Evolutionary conservation across 192 early-diverging fungal species (phyloP).

Genomic region (Powellomyces hirtus): DNA sequence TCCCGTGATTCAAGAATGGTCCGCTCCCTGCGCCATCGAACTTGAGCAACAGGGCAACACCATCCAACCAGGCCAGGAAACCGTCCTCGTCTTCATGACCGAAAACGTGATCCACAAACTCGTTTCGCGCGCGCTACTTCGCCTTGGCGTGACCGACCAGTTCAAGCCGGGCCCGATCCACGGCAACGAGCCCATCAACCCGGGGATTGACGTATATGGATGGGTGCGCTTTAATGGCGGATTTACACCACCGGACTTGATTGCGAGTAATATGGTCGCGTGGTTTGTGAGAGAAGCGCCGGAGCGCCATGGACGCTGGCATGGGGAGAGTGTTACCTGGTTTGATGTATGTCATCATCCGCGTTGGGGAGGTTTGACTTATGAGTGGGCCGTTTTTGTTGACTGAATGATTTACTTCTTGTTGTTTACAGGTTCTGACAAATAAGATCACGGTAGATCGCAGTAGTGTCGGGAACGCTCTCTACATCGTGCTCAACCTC

Average conservation of each 20-base stretch:
- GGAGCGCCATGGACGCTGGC: conserved; percentile 47
- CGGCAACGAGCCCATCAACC: conserved; percentile 29
- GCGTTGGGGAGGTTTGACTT: neutral
- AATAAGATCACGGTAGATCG: conserved; percentile 60
- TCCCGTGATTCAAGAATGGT: conserved; percentile 44
- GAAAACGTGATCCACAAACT: conserved; percentile 42
- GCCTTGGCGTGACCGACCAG: conserved; percentile 42
- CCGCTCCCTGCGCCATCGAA: conserved; percentile 54
- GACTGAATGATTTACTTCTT: neutral
- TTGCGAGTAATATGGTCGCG: conserved; percentile 42
- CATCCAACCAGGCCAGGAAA: conserved; percentile 45
- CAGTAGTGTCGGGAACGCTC: conserved; percentile 50
- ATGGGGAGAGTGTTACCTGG: conserved; percentile 55
- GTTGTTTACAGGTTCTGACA: conserved; percentile 26
- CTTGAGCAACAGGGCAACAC: conserved; percentile 41
- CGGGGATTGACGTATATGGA: conserved; percentile 40
- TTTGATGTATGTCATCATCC: conserved; percentile 38
- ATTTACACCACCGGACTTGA: conserved; percentile 46
- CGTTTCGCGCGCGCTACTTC: conserved; percentile 37
- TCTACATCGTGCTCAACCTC: conserved; percentile 51
- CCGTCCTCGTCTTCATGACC: conserved; percentile 54
- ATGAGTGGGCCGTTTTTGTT: neutral
- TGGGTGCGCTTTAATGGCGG: conserved; percentile 50
- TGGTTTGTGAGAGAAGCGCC: conserved; percentile 54
- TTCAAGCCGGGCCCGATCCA: conserved; percentile 46